A percentile compares a stretch with the other conserved stretches of the same genome.
Evolutionary conservation across 805 yeast species (phyloP).

Genomic region (Lipomyces chichibuensis): DNA sequence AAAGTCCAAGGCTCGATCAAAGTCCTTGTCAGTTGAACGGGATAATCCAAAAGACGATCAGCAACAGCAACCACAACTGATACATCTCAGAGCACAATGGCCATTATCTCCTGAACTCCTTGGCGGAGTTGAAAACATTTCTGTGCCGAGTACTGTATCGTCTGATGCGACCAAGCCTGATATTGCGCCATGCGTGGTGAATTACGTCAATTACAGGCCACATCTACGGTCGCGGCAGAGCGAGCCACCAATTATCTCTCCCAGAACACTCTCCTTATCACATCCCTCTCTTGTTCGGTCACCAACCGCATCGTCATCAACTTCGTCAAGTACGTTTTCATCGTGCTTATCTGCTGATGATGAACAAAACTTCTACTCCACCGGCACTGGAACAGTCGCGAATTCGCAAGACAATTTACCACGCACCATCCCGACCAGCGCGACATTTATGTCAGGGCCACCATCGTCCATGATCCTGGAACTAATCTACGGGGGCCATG

Average conservation of each 20-base stretch:
- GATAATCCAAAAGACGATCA: slow-evolving; percentile 3
- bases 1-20: slow-evolving; percentile 41
- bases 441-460: slow-evolving; percentile 5
- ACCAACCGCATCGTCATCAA: slow-evolving; percentile 6
- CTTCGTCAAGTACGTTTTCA: slow-evolving; percentile 1
- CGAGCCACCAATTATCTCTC: not conserved
- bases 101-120: not conserved
- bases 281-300: not conserved
- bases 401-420: slow-evolving; percentile 8
- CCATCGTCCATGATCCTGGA: slow-evolving; percentile 5
- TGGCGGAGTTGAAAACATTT: not conserved
- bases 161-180: not conserved
- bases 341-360: slow-evolving; percentile 1
- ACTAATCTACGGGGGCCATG: slow-evolving; percentile 1
- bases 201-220: slow-evolving; percentile 7
- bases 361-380: slow-evolving; percentile 3
- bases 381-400: slow-evolving; percentile 1
- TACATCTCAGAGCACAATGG: slow-evolving; percentile 1
- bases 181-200: not conserved
- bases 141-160: not conserved
- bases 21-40: slow-evolving; percentile 22
- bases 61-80: not conserved
- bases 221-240: not conserved
- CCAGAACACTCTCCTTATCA: not conserved
- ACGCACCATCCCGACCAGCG: slow-evolving; percentile 9